phyloP scores from a whole-genome alignment of 1,284 basidiomycete genomes.

The Rhodotorula sp. region DNA sequence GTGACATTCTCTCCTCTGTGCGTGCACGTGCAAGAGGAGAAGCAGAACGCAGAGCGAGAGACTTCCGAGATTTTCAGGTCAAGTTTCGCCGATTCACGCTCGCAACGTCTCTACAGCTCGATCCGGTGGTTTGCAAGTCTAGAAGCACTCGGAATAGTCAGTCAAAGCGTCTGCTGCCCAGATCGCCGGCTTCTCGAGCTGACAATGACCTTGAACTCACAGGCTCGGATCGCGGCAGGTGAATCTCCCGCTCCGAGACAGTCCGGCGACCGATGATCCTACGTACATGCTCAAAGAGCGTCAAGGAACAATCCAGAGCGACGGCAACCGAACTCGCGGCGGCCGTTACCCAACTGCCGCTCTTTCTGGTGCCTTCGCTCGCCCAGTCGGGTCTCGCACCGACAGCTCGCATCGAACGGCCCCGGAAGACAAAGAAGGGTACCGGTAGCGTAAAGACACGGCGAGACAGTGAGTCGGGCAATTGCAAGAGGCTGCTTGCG shows the following conservation, averaged over 20 bases:
- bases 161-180: background rate
- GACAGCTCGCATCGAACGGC: no score
- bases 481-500: no score
- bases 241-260: no score
- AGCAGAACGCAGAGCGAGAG: background rate
- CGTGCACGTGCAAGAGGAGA: background rate
- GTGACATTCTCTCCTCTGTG: slow-evolving; percentile 11
- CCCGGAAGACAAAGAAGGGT: no score
- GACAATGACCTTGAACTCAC: background rate
- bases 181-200: background rate
- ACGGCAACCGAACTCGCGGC: slow-evolving; percentile 7
- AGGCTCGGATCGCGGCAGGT: background rate
- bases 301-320: background rate
- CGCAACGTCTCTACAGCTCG: background rate
- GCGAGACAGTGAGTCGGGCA: no score
- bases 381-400: background rate
- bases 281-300: background rate
- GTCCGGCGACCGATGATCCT: slow-evolving; percentile 20
- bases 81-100: no score
- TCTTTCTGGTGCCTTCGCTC: slow-evolving; percentile 30
- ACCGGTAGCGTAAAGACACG: no score
- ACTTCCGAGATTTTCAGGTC: background rate
- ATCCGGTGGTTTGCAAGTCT: background rate
- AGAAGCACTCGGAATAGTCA: background rate
- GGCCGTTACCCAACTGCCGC: slow-evolving; percentile 16